Evolutionary conservation across 805 yeast species (phyloP).

Genomic region (Torulaspora gathmanii): DNA sequence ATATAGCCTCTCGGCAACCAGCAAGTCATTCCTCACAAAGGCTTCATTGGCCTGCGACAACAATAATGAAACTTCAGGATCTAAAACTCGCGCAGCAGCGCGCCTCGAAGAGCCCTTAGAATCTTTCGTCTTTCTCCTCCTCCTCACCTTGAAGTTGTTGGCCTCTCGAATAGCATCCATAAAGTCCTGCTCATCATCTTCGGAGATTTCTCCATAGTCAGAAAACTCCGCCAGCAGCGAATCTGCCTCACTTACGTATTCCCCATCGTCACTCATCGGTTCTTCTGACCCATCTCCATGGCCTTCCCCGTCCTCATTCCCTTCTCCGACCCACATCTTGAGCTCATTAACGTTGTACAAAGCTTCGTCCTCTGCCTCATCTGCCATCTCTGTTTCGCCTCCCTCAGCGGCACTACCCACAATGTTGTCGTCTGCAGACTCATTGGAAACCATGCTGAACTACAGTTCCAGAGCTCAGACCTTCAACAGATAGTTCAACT

Average conservation of each 20-base stretch:
- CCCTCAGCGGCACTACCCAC: background rate
- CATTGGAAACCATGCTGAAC: background rate
- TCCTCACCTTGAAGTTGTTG: constrained; percentile 52
- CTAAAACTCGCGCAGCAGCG: constrained; percentile 39
- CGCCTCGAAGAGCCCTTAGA: constrained; percentile 27
- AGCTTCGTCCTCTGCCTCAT: constrained; percentile 26
- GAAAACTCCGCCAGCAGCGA: constrained; percentile 38
- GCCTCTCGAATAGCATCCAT: constrained; percentile 66
- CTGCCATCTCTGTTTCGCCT: background rate
- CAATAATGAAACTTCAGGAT: constrained; percentile 66
- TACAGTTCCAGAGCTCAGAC: background rate
- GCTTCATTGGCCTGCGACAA: constrained; percentile 76
- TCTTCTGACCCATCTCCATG: constrained; percentile 6
- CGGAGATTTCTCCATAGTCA: constrained; percentile 37
- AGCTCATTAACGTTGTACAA: constrained; percentile 35
- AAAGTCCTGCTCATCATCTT: constrained; percentile 44
- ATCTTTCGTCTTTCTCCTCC: constrained; percentile 35
- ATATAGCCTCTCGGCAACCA: constrained; percentile 54
- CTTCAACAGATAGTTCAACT: background rate
- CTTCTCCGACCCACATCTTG: constrained; percentile 19
- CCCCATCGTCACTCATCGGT: constrained; percentile 16
- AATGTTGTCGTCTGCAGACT: background rate
- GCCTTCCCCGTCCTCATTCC: constrained; percentile 12
- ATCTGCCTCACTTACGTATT: constrained; percentile 32
- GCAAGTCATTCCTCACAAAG: constrained; percentile 60